A percentile compares a stretch with the other conserved stretches of the same genome.
Conservation (phyloP, 2,329 filamentous ascomycete species). For the Aureobasidium mangrovei region DNA sequence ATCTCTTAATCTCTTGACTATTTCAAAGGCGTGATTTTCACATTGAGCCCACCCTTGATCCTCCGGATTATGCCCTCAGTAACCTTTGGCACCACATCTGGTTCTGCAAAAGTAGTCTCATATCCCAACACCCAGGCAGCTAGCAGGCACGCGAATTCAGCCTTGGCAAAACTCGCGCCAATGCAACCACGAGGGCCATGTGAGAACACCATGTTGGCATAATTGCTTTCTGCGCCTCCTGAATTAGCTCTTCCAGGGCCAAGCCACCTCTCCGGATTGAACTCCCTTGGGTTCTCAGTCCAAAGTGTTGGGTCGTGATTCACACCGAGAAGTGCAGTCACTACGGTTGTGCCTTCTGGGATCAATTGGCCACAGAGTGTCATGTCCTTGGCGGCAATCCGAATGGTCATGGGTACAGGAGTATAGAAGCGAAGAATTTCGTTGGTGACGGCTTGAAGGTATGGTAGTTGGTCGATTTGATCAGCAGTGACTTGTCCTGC, state of each 20-base stretch:
- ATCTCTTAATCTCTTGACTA: not conserved
- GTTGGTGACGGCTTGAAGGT: constrained; percentile 39
- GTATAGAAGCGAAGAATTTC: constrained; percentile 21
- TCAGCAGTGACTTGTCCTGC: constrained; percentile 35
- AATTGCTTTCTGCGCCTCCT: constrained; percentile 32
- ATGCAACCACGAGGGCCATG: constrained; percentile 30
- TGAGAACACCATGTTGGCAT: constrained; percentile 35
- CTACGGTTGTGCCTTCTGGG: constrained; percentile 31
- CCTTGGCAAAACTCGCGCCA: constrained; percentile 23
- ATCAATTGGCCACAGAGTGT: constrained; percentile 26
- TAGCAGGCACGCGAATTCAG: constrained; percentile 22
- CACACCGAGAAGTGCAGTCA: constrained; percentile 34
- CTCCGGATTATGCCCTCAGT: constrained; percentile 12
- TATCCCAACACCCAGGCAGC: constrained; percentile 20
- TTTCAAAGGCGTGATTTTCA: constrained; percentile 13
- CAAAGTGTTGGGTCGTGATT: constrained; percentile 36
- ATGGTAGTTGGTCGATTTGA: constrained; percentile 36
- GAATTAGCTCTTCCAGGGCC: constrained; percentile 29
- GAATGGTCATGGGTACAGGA: constrained; percentile 17
- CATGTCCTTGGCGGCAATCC: constrained; percentile 17
- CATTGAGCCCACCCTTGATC: constrained; percentile 13
- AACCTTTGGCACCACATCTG: constrained; percentile 11
- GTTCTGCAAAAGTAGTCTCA: constrained; percentile 16
- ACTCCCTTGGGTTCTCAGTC: constrained; percentile 34
- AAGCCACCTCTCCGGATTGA: constrained; percentile 40